Percentiles rank a stretch among this genome's conserved stretches.
phyloP scores from a whole-genome alignment of 2,329 filamentous ascomycete genomes.

The Blastomyces parvus region DNA sequence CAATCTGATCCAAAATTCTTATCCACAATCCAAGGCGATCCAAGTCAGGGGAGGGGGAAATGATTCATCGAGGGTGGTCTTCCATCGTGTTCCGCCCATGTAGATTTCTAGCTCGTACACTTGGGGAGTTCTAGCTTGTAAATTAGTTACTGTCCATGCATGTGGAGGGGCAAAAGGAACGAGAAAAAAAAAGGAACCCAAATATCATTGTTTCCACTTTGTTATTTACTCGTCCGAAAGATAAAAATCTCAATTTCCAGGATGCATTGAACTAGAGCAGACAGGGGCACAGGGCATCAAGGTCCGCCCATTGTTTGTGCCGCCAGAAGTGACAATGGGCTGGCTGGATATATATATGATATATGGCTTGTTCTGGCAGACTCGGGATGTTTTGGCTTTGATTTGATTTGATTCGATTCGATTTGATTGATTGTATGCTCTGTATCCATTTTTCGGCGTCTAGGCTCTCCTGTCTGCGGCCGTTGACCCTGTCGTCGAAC shows the following conservation, averaged over 20 bases:
- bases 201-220: no score
- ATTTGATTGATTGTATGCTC: background rate
- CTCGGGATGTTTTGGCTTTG: background rate
- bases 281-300: background rate
- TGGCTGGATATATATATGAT: background rate
- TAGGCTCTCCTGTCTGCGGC: background rate
- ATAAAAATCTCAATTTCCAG: slow-evolving; percentile 2
- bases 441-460: no score
- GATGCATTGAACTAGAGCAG: background rate
- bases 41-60: background rate
- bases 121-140: background rate
- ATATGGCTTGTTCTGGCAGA: background rate
- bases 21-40: background rate
- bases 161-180: background rate
- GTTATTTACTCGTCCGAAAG: background rate
- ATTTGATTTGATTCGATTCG: no score
- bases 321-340: background rate
- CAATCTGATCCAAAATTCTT: slow-evolving; percentile 1
- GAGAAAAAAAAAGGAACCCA: no score
- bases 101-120: background rate
- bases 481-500: no score
- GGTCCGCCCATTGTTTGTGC: no score
- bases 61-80: background rate
- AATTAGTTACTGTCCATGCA: no score
- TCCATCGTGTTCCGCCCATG: background rate